phyloP scores from a whole-genome alignment of 192 early-diverging fungal species.

The Coemansia sp. region DNA sequence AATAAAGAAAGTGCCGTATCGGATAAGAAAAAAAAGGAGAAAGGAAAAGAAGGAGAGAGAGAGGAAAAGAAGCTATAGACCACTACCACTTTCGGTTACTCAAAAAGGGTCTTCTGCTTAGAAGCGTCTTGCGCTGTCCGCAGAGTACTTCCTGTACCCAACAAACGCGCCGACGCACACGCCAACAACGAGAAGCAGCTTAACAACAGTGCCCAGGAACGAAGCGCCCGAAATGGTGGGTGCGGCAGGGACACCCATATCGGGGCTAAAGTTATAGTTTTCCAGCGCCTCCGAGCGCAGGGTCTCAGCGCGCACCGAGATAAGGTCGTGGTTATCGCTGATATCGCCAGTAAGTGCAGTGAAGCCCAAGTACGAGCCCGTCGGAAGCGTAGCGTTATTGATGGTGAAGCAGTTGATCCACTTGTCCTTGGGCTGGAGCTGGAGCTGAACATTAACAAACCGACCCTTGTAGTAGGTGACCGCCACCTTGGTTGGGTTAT shows the following conservation, averaged over 20 bases:
- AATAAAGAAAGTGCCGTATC: neutral
- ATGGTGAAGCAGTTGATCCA: slow-evolving; percentile 87
- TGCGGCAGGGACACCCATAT: slow-evolving; percentile 1
- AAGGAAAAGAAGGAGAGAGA: neutral
- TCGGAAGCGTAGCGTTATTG: slow-evolving; percentile 74
- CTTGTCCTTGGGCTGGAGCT: slow-evolving; percentile 60
- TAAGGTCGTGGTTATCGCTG: slow-evolving; percentile 63
- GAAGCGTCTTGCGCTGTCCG: slow-evolving; percentile 51
- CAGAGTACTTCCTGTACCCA: slow-evolving; percentile 50
- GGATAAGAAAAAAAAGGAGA: neutral
- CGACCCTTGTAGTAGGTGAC: slow-evolving; percentile 74
- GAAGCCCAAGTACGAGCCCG: slow-evolving; percentile 85
- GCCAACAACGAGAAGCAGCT: slow-evolving; percentile 42
- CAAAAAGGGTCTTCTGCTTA: slow-evolving; percentile 6
- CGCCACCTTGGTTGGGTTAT: slow-evolving; percentile 61
- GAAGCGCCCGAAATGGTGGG: slow-evolving; percentile 10
- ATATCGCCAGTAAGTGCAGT: slow-evolving; percentile 90
- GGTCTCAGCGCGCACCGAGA: slow-evolving; percentile 44
- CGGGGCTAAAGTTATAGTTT: slow-evolving; percentile 34
- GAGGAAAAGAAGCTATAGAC: neutral
- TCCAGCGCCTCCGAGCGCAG: slow-evolving; percentile 47
- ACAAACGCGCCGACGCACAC: slow-evolving; percentile 46
- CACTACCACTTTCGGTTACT: neutral
- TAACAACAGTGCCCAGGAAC: slow-evolving; percentile 37
- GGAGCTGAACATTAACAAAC: slow-evolving; percentile 55